Conservation (phyloP, 2,329 filamentous ascomycete genomes). For the Simplicillium sp. region DNA sequence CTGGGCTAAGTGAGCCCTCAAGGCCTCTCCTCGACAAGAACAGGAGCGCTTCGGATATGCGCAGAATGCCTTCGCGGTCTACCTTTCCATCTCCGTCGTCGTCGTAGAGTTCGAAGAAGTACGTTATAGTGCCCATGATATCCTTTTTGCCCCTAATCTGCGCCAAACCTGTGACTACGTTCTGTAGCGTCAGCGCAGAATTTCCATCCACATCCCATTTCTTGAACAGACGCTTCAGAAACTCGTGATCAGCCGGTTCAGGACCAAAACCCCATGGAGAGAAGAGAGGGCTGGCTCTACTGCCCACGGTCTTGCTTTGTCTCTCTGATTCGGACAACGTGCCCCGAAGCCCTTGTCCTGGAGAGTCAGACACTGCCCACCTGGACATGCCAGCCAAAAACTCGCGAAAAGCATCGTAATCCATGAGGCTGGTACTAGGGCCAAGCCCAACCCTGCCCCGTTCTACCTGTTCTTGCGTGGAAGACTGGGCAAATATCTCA, state of each 20-base stretch:
- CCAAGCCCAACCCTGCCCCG: slow-evolving; percentile 82
- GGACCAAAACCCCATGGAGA: slow-evolving; percentile 48
- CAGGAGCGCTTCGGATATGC: slow-evolving; percentile 87
- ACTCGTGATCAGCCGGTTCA: slow-evolving; percentile 85
- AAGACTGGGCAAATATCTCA: slow-evolving; percentile 24
- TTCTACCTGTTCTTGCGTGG: slow-evolving; percentile 49
- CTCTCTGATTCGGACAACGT: slow-evolving; percentile 40
- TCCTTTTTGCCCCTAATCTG: slow-evolving; percentile 88
- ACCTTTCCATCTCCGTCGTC: slow-evolving; percentile 86
- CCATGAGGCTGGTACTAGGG: slow-evolving; percentile 86
- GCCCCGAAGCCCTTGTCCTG: slow-evolving; percentile 44
- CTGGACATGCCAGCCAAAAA: slow-evolving; percentile 83
- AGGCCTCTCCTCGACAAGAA: slow-evolving; percentile 87
- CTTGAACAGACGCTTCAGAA: slow-evolving; percentile 77
- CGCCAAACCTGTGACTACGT: slow-evolving; percentile 84
- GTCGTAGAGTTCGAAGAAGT: slow-evolving; percentile 97
- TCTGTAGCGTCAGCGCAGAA: slow-evolving; percentile 74
- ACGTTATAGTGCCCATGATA: slow-evolving; percentile 95
- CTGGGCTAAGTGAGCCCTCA: slow-evolving; percentile 62
- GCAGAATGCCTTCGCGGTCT: slow-evolving; percentile 86
- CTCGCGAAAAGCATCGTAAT: slow-evolving; percentile 92
- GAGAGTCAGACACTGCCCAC: slow-evolving; percentile 89
- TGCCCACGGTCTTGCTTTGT: slow-evolving; percentile 51
- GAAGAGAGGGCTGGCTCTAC: slow-evolving; percentile 34
- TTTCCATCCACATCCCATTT: slow-evolving; percentile 78